Evolutionary conservation across 495 filamentous ascomycete genomes (phyloP).

Genomic region (Penicillium nucicola): DNA sequence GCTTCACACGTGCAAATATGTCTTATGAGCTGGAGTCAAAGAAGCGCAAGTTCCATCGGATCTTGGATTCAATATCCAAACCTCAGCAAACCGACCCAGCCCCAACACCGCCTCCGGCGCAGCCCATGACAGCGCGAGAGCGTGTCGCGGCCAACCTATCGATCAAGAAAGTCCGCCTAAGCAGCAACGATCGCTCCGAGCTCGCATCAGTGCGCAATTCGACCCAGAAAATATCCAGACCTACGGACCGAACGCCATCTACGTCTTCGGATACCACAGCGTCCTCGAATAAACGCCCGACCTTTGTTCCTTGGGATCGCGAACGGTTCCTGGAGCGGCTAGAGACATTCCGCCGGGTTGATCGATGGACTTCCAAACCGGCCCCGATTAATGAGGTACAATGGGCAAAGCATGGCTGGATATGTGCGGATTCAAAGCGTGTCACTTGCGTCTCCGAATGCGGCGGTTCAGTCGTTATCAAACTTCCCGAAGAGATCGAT

Average conservation of each 20-base stretch:
- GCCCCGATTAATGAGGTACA: conserved; percentile 80
- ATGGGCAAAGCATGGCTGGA: conserved; percentile 95
- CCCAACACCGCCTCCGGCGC: conserved; percentile 22
- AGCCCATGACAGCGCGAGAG: conserved; percentile 23
- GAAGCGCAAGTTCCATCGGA: conserved; percentile 54
- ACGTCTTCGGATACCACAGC: conserved; percentile 6
- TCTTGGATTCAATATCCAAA: conserved; percentile 52
- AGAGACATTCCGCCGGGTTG: conserved; percentile 84
- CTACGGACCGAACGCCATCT: conserved; percentile 18
- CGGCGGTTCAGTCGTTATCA: conserved; percentile 75
- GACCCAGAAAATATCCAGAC: conserved; percentile 22
- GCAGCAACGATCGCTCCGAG: conserved; percentile 19
- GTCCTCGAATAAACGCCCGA: conserved; percentile 39
- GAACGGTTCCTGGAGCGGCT: conserved; percentile 77
- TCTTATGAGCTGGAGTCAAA: conserved; percentile 53
- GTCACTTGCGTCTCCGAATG: conserved; percentile 81
- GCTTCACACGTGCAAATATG: conserved; percentile 26
- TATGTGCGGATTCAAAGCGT: conserved; percentile 74
- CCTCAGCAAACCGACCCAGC: conserved; percentile 16
- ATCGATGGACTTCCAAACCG: conserved; percentile 77
- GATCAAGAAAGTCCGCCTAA: conserved; percentile 40
- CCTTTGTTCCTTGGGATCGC: conserved; percentile 82
- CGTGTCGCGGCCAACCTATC: conserved; percentile 30
- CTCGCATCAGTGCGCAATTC: conserved; percentile 24
- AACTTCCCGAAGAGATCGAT: conserved; percentile 61